Base-by-base conservation (phyloP, 331 rosid species). In the Telfairia occidentalis region DNA sequence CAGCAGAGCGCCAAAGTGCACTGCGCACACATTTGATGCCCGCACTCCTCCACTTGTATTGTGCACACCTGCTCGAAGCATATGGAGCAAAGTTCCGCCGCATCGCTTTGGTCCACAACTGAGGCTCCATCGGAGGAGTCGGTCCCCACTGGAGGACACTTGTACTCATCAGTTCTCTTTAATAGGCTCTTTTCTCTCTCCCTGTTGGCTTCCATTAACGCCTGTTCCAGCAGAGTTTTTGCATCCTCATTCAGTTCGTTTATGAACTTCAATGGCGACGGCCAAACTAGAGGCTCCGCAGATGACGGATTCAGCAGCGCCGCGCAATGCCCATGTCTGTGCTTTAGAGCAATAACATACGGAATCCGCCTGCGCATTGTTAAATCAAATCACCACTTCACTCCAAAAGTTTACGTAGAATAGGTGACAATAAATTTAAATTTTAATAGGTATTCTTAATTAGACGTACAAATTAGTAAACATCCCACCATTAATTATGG, bases 1-100 rank as follows among this genome's bases (percentile, higher is more conserved):
- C 97, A 90, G 79, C 97, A 92, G 11, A 92, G 90, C 74, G 94
- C 90, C 73, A 92, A 80, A 63, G 92, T 89, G 84, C 98, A 92
- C 48, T 92, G 96, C n/a, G 98, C 97, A 83, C 98, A 92, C 98
- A 92, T 92, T 76, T 90, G 98, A 78, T 92, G 97, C n/a, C 94
- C 96, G 71, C 98, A 92, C 59, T 81, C 77, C 29, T 89, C 90
- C 59, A 92, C 96, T 79, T 92, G 97, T 64, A 92, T 89, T 29
- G 90, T 84, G 79, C 98, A 92, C 9, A 80, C 90, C 24, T 90
- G 98, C 87, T 92, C 98, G 80, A 92, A 92, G 84, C 97, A 92
- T 74, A 92, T 92, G 92, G 93, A 90, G 82, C 97, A 92, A 64
- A 83, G 74, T 58, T 88, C 97, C 4, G 90, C 60, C 26, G 90